Base-by-base conservation (phyloP, 352 stramenopile genomes). In the Saprolegnia diclina region DNA sequence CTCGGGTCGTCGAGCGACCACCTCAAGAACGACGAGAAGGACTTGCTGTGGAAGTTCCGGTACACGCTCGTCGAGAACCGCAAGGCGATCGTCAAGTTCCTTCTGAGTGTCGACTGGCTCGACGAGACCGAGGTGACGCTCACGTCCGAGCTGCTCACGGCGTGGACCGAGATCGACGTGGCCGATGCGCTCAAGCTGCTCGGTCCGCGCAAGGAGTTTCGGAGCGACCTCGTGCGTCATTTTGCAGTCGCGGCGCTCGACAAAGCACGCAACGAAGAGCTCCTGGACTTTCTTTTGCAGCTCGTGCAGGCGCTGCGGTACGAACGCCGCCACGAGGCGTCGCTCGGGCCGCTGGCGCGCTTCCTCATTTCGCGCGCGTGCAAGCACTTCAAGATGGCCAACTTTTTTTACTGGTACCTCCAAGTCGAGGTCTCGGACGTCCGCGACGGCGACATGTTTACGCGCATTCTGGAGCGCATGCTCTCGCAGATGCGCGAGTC, bases 31-130 rank as follows among this genome's bases (percentile, higher is more conserved):
- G 80, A 97, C 72, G 87, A 97, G 67, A 95, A 96, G 72, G 90
- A 97, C 73, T 66, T 98, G 64, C 74, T 98, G 5, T 99, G 95
- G 95, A 94, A 96, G 68, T 99, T 99, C 77, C 82, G 96, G 35
- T 98, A 98, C 81, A 97, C 89, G 68, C 71, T 98, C 18, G 97
- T 94, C 0, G 92, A 98, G 72, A 95, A 96, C 78, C 91, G 91
- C 66, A 96, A 97, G 68, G 97, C 97, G 0, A 82, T 99, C 14
- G 96, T 98, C 24, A 99, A 99, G 73, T 99, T 99, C 76, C 74
- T 99, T 5, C 77, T 99, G 6, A 97, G 91, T 11, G 96, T 99
- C 7, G 95, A 99, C 80, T 99, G 97, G 97, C 97, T 96, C 59
- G 92, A 98, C 40, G 95, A 98, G 74, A 88, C 88, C 21, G 97